These are phyloP conservation scores for Metarhizium rileyi DNA, from an alignment of 2,329 filamentous ascomycete species.

Conservation along the genomic window DNA sequence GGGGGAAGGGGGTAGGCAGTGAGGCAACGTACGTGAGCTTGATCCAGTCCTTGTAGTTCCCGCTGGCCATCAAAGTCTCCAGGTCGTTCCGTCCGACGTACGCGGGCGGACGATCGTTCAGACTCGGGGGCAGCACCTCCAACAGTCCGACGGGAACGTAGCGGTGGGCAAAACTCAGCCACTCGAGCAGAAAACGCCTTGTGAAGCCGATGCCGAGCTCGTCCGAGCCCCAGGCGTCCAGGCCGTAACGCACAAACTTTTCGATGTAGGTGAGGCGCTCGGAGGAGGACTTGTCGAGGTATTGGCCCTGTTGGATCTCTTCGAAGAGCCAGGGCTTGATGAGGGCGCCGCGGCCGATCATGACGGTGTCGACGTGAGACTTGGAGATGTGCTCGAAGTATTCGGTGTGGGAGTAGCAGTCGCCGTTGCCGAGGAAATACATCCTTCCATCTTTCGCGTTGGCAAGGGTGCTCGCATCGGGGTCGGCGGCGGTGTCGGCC, in stretches of 20 bases:
- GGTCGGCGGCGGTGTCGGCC: constrained; percentile 67
- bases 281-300: constrained; percentile 85
- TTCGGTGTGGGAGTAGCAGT: constrained; percentile 87
- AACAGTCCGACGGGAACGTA: constrained; percentile 87
- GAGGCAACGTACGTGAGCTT: constrained; percentile 88
- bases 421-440: constrained; percentile 93
- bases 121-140: constrained; percentile 75
- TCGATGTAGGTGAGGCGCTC: constrained; percentile 82
- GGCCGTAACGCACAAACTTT: constrained; percentile 80
- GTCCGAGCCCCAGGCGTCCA: constrained; percentile 93
- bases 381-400: constrained; percentile 72
- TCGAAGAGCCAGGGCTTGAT: constrained; percentile 99
- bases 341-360: constrained; percentile 91
- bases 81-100: constrained; percentile 80
- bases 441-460: constrained; percentile 57
- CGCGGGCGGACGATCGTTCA: constrained; percentile 81
- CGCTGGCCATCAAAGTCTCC: constrained; percentile 85
- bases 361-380: constrained; percentile 79
- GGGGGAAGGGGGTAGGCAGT: no score
- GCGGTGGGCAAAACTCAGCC: constrained; percentile 84
- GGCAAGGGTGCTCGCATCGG: constrained; percentile 64
- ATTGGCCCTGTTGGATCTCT: constrained; percentile 84
- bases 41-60: constrained; percentile 95
- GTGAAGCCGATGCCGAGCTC: constrained; percentile 89
- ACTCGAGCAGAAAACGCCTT: constrained; percentile 85